Evolutionary conservation across 2,329 filamentous ascomycete species (phyloP).

Genomic region (Paraphoma chrysanthemicola): DNA sequence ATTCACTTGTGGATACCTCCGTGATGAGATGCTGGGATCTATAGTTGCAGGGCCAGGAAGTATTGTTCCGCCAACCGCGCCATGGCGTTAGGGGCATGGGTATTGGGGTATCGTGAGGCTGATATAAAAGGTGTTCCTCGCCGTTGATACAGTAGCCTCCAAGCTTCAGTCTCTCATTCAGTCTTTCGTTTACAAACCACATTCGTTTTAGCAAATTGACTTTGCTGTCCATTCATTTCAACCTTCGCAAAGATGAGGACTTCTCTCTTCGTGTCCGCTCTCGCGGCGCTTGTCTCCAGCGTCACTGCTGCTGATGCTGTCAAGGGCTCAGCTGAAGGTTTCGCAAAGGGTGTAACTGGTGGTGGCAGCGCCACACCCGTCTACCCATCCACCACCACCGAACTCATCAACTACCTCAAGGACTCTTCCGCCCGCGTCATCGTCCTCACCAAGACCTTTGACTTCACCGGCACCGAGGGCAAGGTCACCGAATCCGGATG

Average conservation of each 20-base stretch:
- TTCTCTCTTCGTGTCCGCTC: slow-evolving; percentile 22
- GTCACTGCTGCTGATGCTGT: slow-evolving; percentile 31
- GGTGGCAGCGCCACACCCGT: slow-evolving; percentile 29
- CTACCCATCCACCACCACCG: slow-evolving; percentile 40
- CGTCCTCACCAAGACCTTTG: slow-evolving; percentile 62
- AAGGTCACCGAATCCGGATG: slow-evolving; percentile 62
- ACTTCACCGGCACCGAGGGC: slow-evolving; percentile 65
- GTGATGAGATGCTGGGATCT: slow-evolving; percentile 4
- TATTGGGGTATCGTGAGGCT: neutral
- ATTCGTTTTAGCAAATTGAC: slow-evolving; percentile 23
- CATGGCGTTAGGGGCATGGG: slow-evolving; percentile 19
- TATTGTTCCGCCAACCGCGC: slow-evolving; percentile 14
- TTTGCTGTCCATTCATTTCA: slow-evolving; percentile 30
- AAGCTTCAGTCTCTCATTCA: slow-evolving; percentile 19
- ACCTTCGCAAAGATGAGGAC: slow-evolving; percentile 22
- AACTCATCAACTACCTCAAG: slow-evolving; percentile 67
- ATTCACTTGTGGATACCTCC: neutral
- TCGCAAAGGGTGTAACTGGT: slow-evolving; percentile 35
- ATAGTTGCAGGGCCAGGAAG: neutral
- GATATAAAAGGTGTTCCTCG: neutral
- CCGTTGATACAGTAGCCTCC: neutral
- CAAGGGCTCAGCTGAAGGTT: slow-evolving; percentile 33
- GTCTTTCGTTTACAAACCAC: slow-evolving; percentile 5
- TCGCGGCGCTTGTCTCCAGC: slow-evolving; percentile 15
- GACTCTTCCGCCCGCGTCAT: slow-evolving; percentile 64